Base-by-base conservation (phyloP, 345 rosid species). In the Raphanus sativus region DNA sequence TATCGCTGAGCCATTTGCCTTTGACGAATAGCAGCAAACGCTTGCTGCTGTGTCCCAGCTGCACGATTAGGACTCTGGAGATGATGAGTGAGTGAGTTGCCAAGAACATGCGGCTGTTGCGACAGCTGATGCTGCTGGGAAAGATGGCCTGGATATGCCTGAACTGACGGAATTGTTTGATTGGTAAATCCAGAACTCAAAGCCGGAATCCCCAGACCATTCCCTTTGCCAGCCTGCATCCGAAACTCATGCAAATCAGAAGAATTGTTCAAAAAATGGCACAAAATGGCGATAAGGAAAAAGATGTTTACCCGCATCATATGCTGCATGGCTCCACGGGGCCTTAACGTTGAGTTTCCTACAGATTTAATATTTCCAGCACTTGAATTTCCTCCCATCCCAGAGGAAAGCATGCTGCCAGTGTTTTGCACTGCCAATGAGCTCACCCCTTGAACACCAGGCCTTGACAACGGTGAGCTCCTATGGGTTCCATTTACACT, bases 401-500 rank as follows among this genome's bases (percentile, higher is more conserved):
- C 65, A 69, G 93, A 80, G 63, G 97, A 77, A 81, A 84, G 85
- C 87, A 90, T 80, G 74, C 82, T 83, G 4, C 90, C 84, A 62
- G 94, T 81, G 65, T 83, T 92, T 81, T 86, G 80, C 82, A 85
- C 64, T 40, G 89, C 77, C 10, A 90, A 80, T 59, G 95, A 84
- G 78, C 85, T 69, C 82, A 87, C 69, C 70, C 92, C 94, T 71
- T 84, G 98, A 79, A 85, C 86, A 11, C 91, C 93, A 73, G 97
- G 89, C 81, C 89, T 89, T 28, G 94, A 69, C 73, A 89, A 62
- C 29, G 92, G 86, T 88, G 91, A 73, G 83, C 77, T 85, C 83
- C 96, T 86, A 58, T 83, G 85, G 65, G 80, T 76, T 70, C 90
- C 93, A 77, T 76, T 75, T 79, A 87, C 78, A 61, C 92, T 86